Base-by-base conservation (phyloP, 139 green algal genomes). In the Pseudopediastrum boryanum region DNA sequence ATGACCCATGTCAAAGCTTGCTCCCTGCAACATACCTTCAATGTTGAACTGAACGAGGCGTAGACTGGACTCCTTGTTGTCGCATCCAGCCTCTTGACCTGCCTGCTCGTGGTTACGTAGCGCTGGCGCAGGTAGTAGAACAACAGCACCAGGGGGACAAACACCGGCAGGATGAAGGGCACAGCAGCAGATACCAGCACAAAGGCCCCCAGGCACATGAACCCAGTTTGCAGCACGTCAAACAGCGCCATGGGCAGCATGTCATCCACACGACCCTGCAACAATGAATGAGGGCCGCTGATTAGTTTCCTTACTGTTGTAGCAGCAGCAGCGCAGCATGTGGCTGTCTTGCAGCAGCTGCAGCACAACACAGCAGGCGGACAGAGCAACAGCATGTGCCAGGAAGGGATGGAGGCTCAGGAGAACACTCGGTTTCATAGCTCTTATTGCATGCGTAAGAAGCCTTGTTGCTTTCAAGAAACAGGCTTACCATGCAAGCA, bases 31-130 rank as follows among this genome's bases (percentile, higher is more conserved):
- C 44, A 5, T 12, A 80, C 82, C 86, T 94, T 95, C 59, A 97
- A 84, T 0, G 88, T 89, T 25, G 88, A 87, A n/a, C 62, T 89
- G 84, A 97, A 96, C 68, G 84, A 84, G n/a, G 92, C 86, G 76
- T 95, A 98, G 19, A 99, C 85, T 36, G 95, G 95, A 3, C 85
- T 94, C 41, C 94, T 87, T 1, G 84, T 92, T 56, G 93, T 86
- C 7, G 90, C 88, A 75, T 99, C 95, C 80, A 92, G 91, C n/a
- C 95, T 89, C 92, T 99, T 99, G 27, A 98, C 75, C 62, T 98
- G 93, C 0, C 95, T 77, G n/a, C 71, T 85, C 25, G 94, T 91
- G 3, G 52, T 71, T 35, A 97, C 71, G 90, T 97, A 96, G 36
- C 83, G 71, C 71, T 78, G 71, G 41, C 71, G 59, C 48, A 79